Evolutionary conservation across 2,329 filamentous ascomycete genomes (phyloP).

Genomic region (Chalaropsis thielavioides): DNA sequence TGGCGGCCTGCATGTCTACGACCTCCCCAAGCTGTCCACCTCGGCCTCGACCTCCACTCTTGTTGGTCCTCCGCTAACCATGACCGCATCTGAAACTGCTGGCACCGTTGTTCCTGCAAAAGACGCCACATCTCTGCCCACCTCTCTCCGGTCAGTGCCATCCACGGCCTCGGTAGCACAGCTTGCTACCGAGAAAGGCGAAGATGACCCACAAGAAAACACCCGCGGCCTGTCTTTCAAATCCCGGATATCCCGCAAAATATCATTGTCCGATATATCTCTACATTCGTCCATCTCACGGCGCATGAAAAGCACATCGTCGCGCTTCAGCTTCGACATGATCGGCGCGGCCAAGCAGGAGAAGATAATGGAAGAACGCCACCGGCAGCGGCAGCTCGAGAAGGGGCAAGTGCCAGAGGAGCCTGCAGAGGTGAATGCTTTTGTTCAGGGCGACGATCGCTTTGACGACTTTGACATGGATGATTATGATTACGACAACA

Average conservation of each 20-base stretch:
- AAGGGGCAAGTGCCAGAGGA: conserved; percentile 32
- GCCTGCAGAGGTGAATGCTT: conserved; percentile 24
- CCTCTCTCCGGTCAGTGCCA: conserved; percentile 11
- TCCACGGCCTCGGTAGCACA: conserved; percentile 2
- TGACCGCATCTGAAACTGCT: background rate
- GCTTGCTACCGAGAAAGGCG: background rate
- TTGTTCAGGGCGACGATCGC: conserved; percentile 32
- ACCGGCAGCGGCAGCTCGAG: conserved; percentile 51
- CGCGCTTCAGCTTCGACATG: conserved; percentile 72
- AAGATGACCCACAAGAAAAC: background rate
- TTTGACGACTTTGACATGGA: conserved; percentile 43
- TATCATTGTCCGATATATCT: conserved; percentile 38
- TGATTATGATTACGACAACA: conserved; percentile 48
- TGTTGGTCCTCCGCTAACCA: background rate
- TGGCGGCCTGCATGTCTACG: background rate
- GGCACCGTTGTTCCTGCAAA: conserved; percentile 1
- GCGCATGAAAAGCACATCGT: conserved; percentile 63
- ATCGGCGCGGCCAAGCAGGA: conserved; percentile 53
- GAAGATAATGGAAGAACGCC: conserved; percentile 57
- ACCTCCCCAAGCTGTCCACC: conserved; percentile 6
- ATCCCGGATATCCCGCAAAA: conserved; percentile 35
- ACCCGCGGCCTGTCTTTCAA: conserved; percentile 14
- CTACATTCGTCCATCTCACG: conserved; percentile 38
- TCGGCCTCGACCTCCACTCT: conserved; percentile 8
- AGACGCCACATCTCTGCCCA: conserved; percentile 3